phyloP scores from a whole-genome alignment of 192 early-diverging fungal species.

The Umbelopsis isabellina region DNA sequence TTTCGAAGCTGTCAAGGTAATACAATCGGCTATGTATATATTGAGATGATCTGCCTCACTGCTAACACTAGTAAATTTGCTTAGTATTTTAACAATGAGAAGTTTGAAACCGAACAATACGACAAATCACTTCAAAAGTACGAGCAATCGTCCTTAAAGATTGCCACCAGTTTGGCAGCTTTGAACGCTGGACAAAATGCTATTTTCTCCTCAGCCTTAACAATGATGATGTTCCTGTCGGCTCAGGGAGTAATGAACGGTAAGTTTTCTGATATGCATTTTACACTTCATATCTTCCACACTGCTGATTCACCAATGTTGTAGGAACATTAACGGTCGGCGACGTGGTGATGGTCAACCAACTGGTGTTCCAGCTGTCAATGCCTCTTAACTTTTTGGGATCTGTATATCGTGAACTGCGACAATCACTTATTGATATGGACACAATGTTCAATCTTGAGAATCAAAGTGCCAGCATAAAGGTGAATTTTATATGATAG shows the following conservation, averaged over 20 bases:
- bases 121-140: constrained; percentile 88
- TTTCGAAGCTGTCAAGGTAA: constrained; percentile 92
- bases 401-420: constrained; percentile 94
- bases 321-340: constrained; percentile 86
- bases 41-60: no score
- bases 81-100: constrained; percentile 90
- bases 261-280: not conserved
- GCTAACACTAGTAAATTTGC: no score
- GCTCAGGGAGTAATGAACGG: constrained; percentile 78
- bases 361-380: constrained; percentile 96
- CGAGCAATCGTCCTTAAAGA: constrained; percentile 91
- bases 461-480: constrained; percentile 39
- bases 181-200: constrained; percentile 96
- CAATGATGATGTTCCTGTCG: constrained; percentile 96
- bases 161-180: constrained; percentile 84
- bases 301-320: constrained; percentile 53
- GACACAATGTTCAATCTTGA: constrained; percentile 92
- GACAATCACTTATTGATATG: constrained; percentile 97
- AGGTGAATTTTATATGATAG: constrained; percentile 38
- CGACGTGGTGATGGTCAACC: constrained; percentile 98
- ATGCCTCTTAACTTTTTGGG: constrained; percentile 98
- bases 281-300: constrained; percentile 71
- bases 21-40: not conserved
- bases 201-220: constrained; percentile 93
- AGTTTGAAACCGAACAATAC: constrained; percentile 88